phyloP scores from a whole-genome alignment of 1,139 yeast species.

The Geotrichum histeridarum region DNA sequence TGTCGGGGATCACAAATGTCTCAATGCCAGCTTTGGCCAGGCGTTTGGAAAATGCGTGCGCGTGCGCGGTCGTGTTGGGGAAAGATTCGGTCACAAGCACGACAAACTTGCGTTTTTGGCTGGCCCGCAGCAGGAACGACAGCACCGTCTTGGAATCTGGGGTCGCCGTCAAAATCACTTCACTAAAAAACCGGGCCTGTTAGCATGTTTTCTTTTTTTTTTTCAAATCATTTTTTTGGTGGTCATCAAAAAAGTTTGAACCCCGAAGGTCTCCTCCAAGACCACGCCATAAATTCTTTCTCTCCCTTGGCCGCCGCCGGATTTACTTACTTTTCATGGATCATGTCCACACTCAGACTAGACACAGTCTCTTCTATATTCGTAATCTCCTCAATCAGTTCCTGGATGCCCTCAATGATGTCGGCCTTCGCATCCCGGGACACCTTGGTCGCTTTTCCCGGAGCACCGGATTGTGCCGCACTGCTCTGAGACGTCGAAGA shows the following conservation, averaged over 20 bases:
- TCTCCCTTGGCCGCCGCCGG: too few relatives aligned
- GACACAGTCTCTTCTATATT: constrained; percentile 89
- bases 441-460: constrained; percentile 34
- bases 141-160: constrained; percentile 88
- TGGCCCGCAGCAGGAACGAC: constrained; percentile 79
- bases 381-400: constrained; percentile 84
- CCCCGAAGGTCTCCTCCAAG: too few relatives aligned
- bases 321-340: constrained; percentile 61
- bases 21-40: constrained; percentile 84
- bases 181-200: constrained; percentile 34
- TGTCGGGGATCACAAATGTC: constrained; percentile 86
- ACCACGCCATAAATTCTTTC: too few relatives aligned
- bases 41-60: constrained; percentile 74
- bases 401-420: constrained; percentile 90
- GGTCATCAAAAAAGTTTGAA: not conserved
- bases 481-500: constrained; percentile 28
- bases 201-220: too few relatives aligned
- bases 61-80: constrained; percentile 74
- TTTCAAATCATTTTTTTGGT: not conserved
- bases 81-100: constrained; percentile 89
- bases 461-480: constrained; percentile 24
- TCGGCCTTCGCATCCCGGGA: constrained; percentile 74
- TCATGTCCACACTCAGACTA: constrained; percentile 82
- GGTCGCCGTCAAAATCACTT: constrained; percentile 84
- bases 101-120: constrained; percentile 83